A percentile compares a stretch with the other conserved stretches of the same genome.
Conservation (phyloP, 345 rosid species). For the Arabidopsis thaliana region DNA sequence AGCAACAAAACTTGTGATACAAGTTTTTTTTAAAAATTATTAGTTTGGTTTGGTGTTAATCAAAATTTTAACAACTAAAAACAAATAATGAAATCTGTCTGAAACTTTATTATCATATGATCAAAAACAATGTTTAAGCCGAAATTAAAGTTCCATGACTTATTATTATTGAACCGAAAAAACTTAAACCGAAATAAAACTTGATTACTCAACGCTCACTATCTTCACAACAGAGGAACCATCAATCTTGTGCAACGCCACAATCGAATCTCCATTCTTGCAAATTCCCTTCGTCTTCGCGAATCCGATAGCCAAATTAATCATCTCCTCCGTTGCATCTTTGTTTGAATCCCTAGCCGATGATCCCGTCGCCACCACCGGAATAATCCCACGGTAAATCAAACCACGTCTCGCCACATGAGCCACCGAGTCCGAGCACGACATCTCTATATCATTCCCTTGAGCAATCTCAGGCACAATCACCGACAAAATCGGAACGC, state of each 20-base stretch:
- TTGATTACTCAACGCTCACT: not conserved
- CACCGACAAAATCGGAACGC: slow-evolving; percentile 74
- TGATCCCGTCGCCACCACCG: slow-evolving; percentile 67
- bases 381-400: slow-evolving; percentile 71
- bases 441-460: slow-evolving; percentile 41
- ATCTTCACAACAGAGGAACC: slow-evolving; percentile 23
- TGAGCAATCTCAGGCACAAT: slow-evolving; percentile 67
- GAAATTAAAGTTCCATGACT: not conserved
- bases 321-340: slow-evolving; percentile 57
- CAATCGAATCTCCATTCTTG: slow-evolving; percentile 63
- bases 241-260: slow-evolving; percentile 42
- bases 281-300: slow-evolving; percentile 63
- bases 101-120: no score
- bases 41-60: no score
- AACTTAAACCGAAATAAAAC: no score
- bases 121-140: not conserved
- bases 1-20: slow-evolving; percentile 23
- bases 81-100: no score
- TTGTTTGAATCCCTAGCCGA: slow-evolving; percentile 25
- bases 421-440: slow-evolving; percentile 48
- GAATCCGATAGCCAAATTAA: slow-evolving; percentile 63
- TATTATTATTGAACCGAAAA: no score
- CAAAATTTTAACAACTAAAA: no score
- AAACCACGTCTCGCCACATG: slow-evolving; percentile 74
- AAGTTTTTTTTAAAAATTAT: no score